A percentile compares a stretch with the other conserved stretches of the same genome.
These are phyloP conservation scores for Pseudodiploospora longispora DNA, from an alignment of 2,329 filamentous ascomycete genomes.

Conservation along the genomic window DNA sequence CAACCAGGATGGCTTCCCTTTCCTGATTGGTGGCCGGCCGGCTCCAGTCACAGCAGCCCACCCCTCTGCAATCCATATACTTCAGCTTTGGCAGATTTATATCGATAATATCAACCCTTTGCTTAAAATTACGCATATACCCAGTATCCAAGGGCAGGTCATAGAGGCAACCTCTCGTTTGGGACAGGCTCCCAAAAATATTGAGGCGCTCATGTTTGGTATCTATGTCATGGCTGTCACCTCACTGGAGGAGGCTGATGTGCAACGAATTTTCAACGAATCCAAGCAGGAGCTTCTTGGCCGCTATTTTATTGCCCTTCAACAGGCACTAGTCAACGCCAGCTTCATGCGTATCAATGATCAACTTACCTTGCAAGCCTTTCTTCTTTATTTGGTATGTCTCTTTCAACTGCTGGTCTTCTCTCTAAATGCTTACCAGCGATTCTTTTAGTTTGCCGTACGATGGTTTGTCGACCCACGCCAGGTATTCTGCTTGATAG, in stretches of 20 bases:
- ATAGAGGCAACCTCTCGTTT: conserved; percentile 53
- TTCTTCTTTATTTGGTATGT: conserved; percentile 56
- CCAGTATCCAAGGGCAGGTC: conserved; percentile 55
- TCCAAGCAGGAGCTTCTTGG: conserved; percentile 41
- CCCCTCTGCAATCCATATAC: conserved; percentile 50
- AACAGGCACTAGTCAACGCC: conserved; percentile 58
- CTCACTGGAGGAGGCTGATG: conserved; percentile 50
- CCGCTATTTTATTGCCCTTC: conserved; percentile 49
- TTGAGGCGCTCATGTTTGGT: conserved; percentile 62
- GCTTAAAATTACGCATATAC: conserved; percentile 59
- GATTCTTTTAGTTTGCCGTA: conserved; percentile 30
- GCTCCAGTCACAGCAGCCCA: conserved; percentile 39
- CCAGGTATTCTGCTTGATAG: conserved; percentile 42
- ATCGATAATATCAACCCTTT: conserved; percentile 62
- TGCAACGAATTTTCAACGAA: conserved; percentile 44
- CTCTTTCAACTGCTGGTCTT: neutral
- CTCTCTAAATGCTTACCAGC: neutral
- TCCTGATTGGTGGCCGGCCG: conserved; percentile 40
- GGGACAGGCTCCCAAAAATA: conserved; percentile 42
- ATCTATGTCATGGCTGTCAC: conserved; percentile 53
- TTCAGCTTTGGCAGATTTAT: conserved; percentile 62
- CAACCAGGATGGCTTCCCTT: conserved; percentile 49
- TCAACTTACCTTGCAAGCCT: conserved; percentile 58
- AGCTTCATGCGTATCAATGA: conserved; percentile 60
- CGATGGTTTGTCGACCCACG: conserved; percentile 51